Evolutionary conservation across 352 stramenopile genomes (phyloP), one percentile per base, ranked within the genome.

Genomic region (Phytophthora europaea): DNA sequence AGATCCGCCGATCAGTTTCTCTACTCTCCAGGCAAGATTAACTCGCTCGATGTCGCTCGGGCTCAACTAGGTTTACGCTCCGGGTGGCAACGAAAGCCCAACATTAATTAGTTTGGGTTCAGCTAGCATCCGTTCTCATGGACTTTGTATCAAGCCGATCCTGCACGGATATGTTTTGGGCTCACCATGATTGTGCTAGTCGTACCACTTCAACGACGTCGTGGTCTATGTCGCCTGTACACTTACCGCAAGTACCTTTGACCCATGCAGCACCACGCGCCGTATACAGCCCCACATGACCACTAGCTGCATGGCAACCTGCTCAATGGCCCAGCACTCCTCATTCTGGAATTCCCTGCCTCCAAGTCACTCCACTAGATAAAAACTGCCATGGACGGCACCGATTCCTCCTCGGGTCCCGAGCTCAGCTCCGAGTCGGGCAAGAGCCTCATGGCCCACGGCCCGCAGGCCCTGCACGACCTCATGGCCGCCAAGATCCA

Each of bases 401-500:
- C 51, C 34, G 60, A 51, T 51, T 51, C 45, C 45, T 23, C 45
- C 45, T 51, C 43, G 43, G 43, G 16, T 22, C 48, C 61, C 16
- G 61, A 68, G 50, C 61, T 61, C 48, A 67, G 61, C 10, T 67
- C 53, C 23, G 61, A 67, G 61, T 67, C 64, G 33, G 70, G 57
- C 65, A 66, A 74, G 51, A 61, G 26, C 26, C 64, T 81, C 54
- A 67, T 81, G 51, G 66, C 67, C 59, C 55, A 79, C 5, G 71
- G 75, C 6, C 72, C 76, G 1, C 61, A 79, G 22, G 65, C 57
- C 6, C 65, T 80, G 20, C 74, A 81, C 26, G 71, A 70, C 2
- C 38, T 69, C 38, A 53, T 79, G 33, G 67, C 64, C 47, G 22
- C 52, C 40, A 72, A 72, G 48, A 34, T 81, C 13, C 60, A 74